These are phyloP conservation scores for Fusarium heterosporum DNA, from an alignment of 2,329 filamentous ascomycete genomes.

Conservation along the genomic window DNA sequence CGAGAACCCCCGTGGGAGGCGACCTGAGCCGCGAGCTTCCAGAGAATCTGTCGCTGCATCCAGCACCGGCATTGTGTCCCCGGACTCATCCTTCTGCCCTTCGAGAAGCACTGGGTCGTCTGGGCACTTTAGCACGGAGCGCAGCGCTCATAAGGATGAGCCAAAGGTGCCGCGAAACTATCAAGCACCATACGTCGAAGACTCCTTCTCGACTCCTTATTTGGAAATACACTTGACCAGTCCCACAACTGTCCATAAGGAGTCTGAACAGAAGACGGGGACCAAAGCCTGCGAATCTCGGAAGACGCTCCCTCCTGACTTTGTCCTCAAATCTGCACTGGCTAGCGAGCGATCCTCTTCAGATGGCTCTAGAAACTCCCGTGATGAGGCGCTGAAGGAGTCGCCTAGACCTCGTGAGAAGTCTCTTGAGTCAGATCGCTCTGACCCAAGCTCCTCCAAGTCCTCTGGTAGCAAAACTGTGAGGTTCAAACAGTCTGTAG, in stretches of 20 bases:
- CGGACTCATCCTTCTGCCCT: constrained; percentile 32
- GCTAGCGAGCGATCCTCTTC: constrained; percentile 18
- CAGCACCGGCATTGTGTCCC: constrained; percentile 3
- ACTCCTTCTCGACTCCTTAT: constrained; percentile 29
- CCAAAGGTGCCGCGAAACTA: constrained; percentile 28
- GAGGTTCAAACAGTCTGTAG: constrained; percentile 42
- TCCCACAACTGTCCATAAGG: neutral
- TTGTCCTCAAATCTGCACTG: constrained; percentile 9
- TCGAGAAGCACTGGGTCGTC: constrained; percentile 40
- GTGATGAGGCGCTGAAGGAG: neutral
- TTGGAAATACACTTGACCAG: constrained; percentile 5
- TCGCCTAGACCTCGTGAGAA: constrained; percentile 17
- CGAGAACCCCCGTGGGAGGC: constrained; percentile 11
- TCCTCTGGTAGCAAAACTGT: constrained; percentile 45
- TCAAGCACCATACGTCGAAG: constrained; percentile 47
- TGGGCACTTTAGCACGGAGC: constrained; percentile 36
- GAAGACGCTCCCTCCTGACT: neutral
- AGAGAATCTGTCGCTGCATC: neutral
- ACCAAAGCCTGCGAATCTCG: neutral
- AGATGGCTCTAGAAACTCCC: constrained; percentile 3
- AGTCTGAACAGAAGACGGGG: neutral
- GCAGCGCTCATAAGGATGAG: neutral
- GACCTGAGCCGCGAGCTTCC: constrained; percentile 3
- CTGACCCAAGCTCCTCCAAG: constrained; percentile 39
- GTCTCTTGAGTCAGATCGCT: constrained; percentile 35